Evolutionary conservation across 345 rosid genomes (phyloP), one percentile per base, ranked within the genome.

Genomic region (Anacardium occidentale): DNA sequence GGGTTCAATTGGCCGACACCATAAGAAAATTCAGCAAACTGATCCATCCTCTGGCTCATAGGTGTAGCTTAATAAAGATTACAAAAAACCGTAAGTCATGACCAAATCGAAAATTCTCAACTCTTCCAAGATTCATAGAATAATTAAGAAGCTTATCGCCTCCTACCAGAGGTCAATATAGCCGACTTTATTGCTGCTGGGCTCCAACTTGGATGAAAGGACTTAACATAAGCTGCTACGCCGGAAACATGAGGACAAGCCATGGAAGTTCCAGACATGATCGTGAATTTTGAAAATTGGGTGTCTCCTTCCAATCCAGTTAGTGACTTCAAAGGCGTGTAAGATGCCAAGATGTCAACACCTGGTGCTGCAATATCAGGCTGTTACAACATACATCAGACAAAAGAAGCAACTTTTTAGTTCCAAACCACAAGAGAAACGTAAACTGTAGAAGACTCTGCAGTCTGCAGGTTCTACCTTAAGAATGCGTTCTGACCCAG

Each of bases 221-320:
- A 94, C 82, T 91, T 94, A 47, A 94, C 79, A 17, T 94, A 94
- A 66, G 98, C 97, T 13, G 37, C 68, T 47, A 78, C 87, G 1
- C 97, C 98, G 3, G 97, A 92, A 72, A 76, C 93, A 66, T 94
- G 98, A 29, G 97, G 98, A 62, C 93, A 85, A 0, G 98, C 85
- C 98, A 94, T 94, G 72, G 98, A 91, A 67, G 98, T 94, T 0
- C 98, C 98, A 0, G 98, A 94, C 86, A 89, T 85, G 42, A 94
- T 73, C 14, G 90, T 83, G 75, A 86, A 94, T 68, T 85, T 81
- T 4, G 97, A 86, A 81, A 78, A 76, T 26, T 85, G 97, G 14
- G 91, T 91, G 77, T 94, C 98, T 1, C 97, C 98, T 82, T 79
- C 83, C 64, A 81, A 52, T 18, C 98, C 98, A 0, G 97, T 94